Conservation (phyloP, 2,329 filamentous ascomycete genomes). For the Niveomyces coronatus region DNA sequence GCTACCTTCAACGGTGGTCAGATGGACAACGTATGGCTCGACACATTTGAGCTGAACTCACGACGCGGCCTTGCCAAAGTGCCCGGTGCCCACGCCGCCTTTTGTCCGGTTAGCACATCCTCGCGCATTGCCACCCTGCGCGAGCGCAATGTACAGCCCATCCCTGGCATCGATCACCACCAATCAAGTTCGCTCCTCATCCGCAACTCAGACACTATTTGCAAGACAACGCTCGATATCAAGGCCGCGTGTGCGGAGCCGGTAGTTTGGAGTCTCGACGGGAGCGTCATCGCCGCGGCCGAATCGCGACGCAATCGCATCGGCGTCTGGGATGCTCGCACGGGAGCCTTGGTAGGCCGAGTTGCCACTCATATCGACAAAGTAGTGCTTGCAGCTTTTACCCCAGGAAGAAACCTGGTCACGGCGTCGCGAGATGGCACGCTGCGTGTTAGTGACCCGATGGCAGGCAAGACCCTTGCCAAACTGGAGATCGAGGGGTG, state of each 20-base stretch:
- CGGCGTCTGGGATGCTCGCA: constrained; percentile 23
- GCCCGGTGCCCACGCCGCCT: constrained; percentile 21
- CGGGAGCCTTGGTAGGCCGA: constrained; percentile 18
- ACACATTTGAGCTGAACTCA: constrained; percentile 21
- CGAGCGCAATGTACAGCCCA: constrained; percentile 21
- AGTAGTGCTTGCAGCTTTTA: constrained; percentile 28
- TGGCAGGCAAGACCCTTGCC: constrained; percentile 23
- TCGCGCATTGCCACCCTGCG: constrained; percentile 20
- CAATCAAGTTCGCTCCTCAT: constrained; percentile 22
- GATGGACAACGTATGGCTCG: constrained; percentile 25
- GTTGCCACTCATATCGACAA: constrained; percentile 26
- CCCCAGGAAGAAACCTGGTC: constrained; percentile 21
- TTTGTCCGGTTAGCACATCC: constrained; percentile 13
- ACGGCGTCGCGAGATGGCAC: constrained; percentile 28
- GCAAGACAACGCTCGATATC: constrained; percentile 22
- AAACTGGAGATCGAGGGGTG: constrained; percentile 25
- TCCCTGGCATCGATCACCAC: constrained; percentile 20
- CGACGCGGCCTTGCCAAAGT: constrained; percentile 21
- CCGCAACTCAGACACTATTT: constrained; percentile 19
- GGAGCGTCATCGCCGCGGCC: constrained; percentile 20
- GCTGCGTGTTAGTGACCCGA: constrained; percentile 24
- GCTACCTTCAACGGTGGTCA: constrained; percentile 21
- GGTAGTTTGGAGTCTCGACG: constrained; percentile 24
- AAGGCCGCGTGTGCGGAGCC: constrained; percentile 20
- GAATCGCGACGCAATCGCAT: constrained; percentile 19